Evolutionary conservation across 2,329 filamentous ascomycete genomes (phyloP).

Genomic region (Talaromyces pinophilus): DNA sequence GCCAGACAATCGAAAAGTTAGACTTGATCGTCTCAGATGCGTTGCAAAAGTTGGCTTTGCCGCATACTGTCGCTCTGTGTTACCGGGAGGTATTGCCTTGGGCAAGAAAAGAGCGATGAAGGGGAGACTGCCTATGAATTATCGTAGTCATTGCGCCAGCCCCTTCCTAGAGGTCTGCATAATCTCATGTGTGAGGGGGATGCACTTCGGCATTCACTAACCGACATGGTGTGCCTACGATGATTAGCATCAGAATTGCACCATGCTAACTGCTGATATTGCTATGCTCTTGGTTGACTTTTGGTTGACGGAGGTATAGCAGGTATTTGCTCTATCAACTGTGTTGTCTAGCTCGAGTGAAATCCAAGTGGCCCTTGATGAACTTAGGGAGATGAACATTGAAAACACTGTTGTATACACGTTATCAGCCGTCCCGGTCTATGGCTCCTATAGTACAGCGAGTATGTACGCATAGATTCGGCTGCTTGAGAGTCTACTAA

Average conservation of each 20-base stretch:
- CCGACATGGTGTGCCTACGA: background rate
- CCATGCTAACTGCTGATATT: background rate
- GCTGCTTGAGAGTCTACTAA: background rate
- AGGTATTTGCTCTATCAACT: background rate
- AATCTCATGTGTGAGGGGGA: background rate
- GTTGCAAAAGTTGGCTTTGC: conserved; percentile 1
- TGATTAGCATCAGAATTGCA: background rate
- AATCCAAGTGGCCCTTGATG: background rate
- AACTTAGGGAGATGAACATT: background rate
- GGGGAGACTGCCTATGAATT: background rate
- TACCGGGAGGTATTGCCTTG: conserved; percentile 2
- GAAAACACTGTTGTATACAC: background rate
- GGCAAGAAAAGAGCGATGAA: background rate
- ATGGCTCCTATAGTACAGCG: background rate
- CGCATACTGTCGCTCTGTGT: background rate
- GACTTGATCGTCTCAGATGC: conserved; percentile 16
- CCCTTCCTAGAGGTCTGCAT: background rate
- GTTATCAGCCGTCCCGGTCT: background rate
- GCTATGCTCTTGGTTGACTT: background rate
- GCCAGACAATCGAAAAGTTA: conserved; percentile 6
- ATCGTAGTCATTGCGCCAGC: background rate
- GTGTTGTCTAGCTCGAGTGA: background rate
- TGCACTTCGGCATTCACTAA: background rate
- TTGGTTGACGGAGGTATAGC: background rate
- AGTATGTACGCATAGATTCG: background rate